Conservation (phyloP, 257 asterid genomes). For the Orobanche coerulescens region DNA sequence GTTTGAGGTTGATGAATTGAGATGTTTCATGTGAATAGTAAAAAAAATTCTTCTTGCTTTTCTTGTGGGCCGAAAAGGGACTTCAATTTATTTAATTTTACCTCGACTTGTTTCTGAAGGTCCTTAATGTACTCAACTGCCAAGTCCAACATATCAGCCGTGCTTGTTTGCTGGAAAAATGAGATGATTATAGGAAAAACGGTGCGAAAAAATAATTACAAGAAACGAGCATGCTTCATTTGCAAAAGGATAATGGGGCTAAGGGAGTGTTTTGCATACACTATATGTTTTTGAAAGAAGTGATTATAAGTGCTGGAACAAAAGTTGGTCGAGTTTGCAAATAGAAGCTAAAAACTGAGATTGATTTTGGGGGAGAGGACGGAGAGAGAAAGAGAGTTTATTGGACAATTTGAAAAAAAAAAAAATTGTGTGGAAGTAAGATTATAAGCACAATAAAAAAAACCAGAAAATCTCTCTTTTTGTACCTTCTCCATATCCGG, state of each 20-base stretch:
- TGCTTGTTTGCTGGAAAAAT: conserved; percentile 70
- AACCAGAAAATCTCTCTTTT: background rate
- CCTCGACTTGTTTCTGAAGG: conserved; percentile 70
- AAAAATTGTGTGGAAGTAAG: too few species aligned
- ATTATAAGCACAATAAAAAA: too few species aligned
- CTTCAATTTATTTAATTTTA: conserved; percentile 25
- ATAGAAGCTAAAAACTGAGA: too few species aligned
- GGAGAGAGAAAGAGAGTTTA: too few species aligned
- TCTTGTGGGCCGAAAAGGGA: conserved; percentile 9
- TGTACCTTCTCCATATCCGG: conserved; percentile 93
- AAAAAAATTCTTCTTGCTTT: background rate
- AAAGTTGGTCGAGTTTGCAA: too few species aligned
- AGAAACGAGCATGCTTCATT: background rate
- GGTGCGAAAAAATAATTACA: background rate
- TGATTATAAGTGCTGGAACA: too few species aligned
- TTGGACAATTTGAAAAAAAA: too few species aligned
- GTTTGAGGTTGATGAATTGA: conserved; percentile 20
- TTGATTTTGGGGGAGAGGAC: too few species aligned
- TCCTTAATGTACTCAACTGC: conserved; percentile 83
- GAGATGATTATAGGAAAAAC: background rate
- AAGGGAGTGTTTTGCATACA: too few species aligned
- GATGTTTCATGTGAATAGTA: conserved; percentile 39
- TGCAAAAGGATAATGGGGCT: background rate
- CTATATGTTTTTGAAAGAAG: too few species aligned
- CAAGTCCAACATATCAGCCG: conserved; percentile 85